Base-by-base conservation (phyloP, 495 filamentous ascomycete species). In the Annulohypoxylon moriforme region DNA sequence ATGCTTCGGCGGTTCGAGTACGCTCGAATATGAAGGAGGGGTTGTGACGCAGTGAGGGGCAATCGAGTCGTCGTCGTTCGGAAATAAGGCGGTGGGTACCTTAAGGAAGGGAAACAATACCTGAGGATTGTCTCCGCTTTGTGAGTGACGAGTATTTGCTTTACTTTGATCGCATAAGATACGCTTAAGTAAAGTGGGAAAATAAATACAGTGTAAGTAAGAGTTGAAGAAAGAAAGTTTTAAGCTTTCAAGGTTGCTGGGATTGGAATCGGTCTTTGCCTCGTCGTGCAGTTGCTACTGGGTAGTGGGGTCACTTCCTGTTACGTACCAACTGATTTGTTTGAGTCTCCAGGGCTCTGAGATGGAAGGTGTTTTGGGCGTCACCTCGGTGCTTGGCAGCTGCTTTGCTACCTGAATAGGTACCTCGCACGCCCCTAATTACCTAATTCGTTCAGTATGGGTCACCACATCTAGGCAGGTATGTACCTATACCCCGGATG, bases 31-130 rank as follows among this genome's bases (percentile, higher is more conserved):
- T 42, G 22, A 36, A 65, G 62, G 62, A 53, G 62, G 50, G 62
- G 62, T 65, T 11, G 33, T 33, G 46, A 64, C n/a, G 49, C 49
- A 20, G 62, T 25, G 60, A 64, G 60, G 60, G 60, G 55, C 27
- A 33, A 20, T 38, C 22, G 18, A 25, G 55, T 25, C 25, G 59
- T 36, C 40, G 42, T 38, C 42, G 59, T 29, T 52, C 47, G 47
- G 46, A 25, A 52, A 52, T 25, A 29, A 29, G 24, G 24, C 4
- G 24, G 24, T 27, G 47, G 47, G 24, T 5, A 52, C 47, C 47
- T 29, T 27, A 29, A 52, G 5, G 24, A 52, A 52, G 22, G 22
- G 22, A 49, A 24, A 8, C 11, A 22, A 13, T 10, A 3, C 11
- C 20, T 22, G 22, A 24, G 7, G 22, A 24, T 13, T 49, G 20